These are phyloP conservation scores for Terana coerulea DNA, from an alignment of 768 basidiomycete species.

Conservation along the genomic window DNA sequence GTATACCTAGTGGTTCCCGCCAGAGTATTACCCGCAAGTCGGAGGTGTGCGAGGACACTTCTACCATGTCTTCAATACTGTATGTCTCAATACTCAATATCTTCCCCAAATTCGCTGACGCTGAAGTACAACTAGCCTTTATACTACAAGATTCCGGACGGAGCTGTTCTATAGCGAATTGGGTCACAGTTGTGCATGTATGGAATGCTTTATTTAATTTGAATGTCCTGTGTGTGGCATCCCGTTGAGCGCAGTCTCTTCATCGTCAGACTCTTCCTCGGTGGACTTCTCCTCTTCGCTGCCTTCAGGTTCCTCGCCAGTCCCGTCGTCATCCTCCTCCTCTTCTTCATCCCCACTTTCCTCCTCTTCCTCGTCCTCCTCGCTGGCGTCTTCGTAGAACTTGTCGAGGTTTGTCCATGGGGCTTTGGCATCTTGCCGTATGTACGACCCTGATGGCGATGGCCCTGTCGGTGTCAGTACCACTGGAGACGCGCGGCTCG, in stretches of 20 bases:
- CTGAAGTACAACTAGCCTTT: constrained; percentile 25
- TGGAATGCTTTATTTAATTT: not conserved
- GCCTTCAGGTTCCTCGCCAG: constrained; percentile 22
- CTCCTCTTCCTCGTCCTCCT: constrained; percentile 30
- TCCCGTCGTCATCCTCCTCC: constrained; percentile 17
- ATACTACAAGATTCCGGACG: constrained; percentile 39
- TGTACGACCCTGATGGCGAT: constrained; percentile 41
- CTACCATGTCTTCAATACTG: constrained; percentile 76
- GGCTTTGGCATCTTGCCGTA: constrained; percentile 33
- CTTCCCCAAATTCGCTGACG: constrained; percentile 2
- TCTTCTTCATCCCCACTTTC: constrained; percentile 22
- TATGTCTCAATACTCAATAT: constrained; percentile 29
- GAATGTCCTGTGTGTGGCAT: not conserved
- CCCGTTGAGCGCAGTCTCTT: constrained; percentile 15
- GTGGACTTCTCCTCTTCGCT: constrained; percentile 20
- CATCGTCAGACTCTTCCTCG: constrained; percentile 29
- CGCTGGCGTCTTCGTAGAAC: constrained; percentile 58
- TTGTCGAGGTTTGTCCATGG: constrained; percentile 62
- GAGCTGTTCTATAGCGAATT: constrained; percentile 25
- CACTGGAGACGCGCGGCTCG: constrained; percentile 38
- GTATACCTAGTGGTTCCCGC: constrained; percentile 64
- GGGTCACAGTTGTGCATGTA: not conserved
- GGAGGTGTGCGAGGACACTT: constrained; percentile 68
- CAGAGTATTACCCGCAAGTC: constrained; percentile 58
- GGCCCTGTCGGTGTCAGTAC: constrained; percentile 53